phyloP scores from a whole-genome alignment of 2,329 filamentous ascomycete genomes.

The Nemania abortiva region DNA sequence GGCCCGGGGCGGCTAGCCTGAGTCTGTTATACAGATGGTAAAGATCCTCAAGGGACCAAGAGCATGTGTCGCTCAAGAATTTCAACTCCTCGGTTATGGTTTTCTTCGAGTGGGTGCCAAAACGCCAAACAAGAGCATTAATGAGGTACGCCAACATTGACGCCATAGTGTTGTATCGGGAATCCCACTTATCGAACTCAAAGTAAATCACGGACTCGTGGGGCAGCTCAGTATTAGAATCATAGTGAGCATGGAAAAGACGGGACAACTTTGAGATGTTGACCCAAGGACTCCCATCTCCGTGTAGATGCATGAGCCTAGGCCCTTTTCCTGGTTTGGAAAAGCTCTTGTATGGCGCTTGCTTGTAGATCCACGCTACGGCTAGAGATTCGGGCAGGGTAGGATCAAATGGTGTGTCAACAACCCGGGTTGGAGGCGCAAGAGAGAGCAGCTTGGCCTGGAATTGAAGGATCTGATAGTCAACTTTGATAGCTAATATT shows the following conservation, averaged over 20 bases:
- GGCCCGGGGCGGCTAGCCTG: not conserved
- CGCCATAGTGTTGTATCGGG: not conserved
- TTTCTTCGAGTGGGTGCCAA: not conserved
- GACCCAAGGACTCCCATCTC: not conserved
- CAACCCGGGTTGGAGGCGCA: not conserved
- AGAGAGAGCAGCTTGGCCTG: not conserved
- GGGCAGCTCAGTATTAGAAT: not conserved
- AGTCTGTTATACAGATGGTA: not conserved
- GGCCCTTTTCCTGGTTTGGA: not conserved
- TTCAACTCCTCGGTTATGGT: not conserved
- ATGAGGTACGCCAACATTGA: not conserved
- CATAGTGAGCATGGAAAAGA: not conserved
- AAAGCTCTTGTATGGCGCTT: not conserved
- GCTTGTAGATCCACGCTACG: not conserved
- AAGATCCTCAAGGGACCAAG: not conserved
- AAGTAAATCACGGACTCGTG: not conserved
- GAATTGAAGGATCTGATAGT: not conserved
- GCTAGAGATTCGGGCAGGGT: not conserved
- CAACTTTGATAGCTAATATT: not conserved
- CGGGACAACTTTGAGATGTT: not conserved
- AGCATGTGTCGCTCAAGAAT: not conserved
- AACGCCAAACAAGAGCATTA: not conserved
- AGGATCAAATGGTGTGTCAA: not conserved
- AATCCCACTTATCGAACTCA: not conserved
- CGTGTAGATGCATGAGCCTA: slow-evolving; percentile 1